Conservation (phyloP, 768 basidiomycete species). For the Agrocybe praecox region DNA sequence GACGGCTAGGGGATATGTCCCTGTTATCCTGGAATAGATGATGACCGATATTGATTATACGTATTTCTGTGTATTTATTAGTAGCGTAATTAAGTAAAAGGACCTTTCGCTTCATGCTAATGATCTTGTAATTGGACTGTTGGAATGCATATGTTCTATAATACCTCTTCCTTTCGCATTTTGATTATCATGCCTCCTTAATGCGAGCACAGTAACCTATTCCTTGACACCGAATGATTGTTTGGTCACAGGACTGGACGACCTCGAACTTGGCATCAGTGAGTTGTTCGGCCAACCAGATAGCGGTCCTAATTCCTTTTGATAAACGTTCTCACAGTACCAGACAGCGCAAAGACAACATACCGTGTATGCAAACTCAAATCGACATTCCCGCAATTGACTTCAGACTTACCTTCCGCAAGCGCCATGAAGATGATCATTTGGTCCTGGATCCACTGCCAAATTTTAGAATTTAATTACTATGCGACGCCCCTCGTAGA, state of each 20-base stretch:
- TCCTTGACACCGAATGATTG: slow-evolving; percentile 62
- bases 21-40: slow-evolving; percentile 84
- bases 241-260: slow-evolving; percentile 39
- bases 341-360: slow-evolving; percentile 23
- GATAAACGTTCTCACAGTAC: neutral
- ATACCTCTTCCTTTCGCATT: neutral
- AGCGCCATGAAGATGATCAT: slow-evolving; percentile 79
- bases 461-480: neutral
- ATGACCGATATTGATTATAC: neutral
- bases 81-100: slow-evolving; percentile 20
- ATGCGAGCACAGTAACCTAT: slow-evolving; percentile 51
- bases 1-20: slow-evolving; percentile 87
- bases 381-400: slow-evolving; percentile 56
- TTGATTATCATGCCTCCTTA: too few relatives aligned
- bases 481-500: neutral
- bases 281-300: slow-evolving; percentile 71
- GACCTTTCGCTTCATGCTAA: slow-evolving; percentile 22
- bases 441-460: slow-evolving; percentile 68
- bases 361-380: slow-evolving; percentile 72
- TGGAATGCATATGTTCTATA: neutral
- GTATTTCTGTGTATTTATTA: slow-evolving; percentile 22
- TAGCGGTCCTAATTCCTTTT: slow-evolving; percentile 53
- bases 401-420: slow-evolving; percentile 61
- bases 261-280: slow-evolving; percentile 67
- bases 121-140: slow-evolving; percentile 24